Base-by-base conservation (phyloP, 805 yeast genomes). In the Yarrowia osloensis region DNA sequence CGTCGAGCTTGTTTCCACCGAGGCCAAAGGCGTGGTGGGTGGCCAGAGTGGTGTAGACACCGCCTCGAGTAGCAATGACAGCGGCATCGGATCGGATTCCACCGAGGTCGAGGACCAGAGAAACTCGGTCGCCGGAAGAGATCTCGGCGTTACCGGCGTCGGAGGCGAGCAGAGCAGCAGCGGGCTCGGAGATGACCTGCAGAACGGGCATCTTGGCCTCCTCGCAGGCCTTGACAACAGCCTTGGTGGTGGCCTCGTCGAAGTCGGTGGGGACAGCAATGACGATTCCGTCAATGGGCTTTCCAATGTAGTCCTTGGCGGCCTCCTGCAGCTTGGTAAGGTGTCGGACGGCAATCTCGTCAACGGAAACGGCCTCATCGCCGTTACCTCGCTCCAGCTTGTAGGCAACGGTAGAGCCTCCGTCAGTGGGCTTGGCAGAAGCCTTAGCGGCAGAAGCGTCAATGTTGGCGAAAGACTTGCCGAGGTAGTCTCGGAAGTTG, bases 51-150 rank as follows among this genome's bases (percentile, higher is more conserved):
- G 99, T 94, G 80, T 90, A 84, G 72, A 95, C 85, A 74, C 99
- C 99, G 70, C 97, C 97, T 82, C 98, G 88, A 66, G 88, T 90
- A 46, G 98, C 87, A 73, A 95, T 81, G 63, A 95, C 93, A 68
- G 98, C 97, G 70, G 93, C 97, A 76, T 95, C 98, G 47, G 97
- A 88, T 80, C 98, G 86, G 73, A 92, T 84, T 76, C 97, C 98
- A 77, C 99, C 99, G 74, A 95, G 90, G 79, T 95, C 99, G 67
- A 96, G 96, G 72, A 95, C 97, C 61, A 91, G 96, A 74, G 88
- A 88, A 69, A 90, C 79, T 81, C 88, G 88, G 79, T 91, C 96
- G 71, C 85, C 79, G 21, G 74, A 66, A 28, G 63, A 59, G 55
- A 68, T 65, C 19, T 71, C 70, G 67, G 73, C 73, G 69, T 83